Conservation (phyloP, 1,139 yeast species). For the Hansenula sp. region DNA sequence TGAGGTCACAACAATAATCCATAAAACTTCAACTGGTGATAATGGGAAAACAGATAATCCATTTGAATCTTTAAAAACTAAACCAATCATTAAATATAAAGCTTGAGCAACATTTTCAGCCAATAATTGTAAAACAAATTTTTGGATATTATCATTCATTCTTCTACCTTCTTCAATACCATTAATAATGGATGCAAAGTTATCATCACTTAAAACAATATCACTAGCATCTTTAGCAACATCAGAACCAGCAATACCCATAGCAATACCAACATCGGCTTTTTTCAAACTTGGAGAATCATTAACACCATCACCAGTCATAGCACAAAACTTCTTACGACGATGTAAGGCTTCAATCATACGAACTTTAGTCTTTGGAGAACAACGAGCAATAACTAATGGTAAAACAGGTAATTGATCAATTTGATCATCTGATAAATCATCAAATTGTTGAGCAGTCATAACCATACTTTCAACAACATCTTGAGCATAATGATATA, state of each 20-base stretch:
- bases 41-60: slow-evolving; percentile 71
- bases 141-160: slow-evolving; percentile 77
- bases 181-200: slow-evolving; percentile 70
- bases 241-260: slow-evolving; percentile 80
- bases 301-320: slow-evolving; percentile 89
- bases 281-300: slow-evolving; percentile 78
- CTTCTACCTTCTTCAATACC: slow-evolving; percentile 83
- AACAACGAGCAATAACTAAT: slow-evolving; percentile 78
- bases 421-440: slow-evolving; percentile 55
- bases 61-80: slow-evolving; percentile 58
- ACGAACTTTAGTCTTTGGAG: slow-evolving; percentile 80
- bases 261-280: slow-evolving; percentile 85
- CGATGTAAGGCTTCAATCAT: slow-evolving; percentile 82
- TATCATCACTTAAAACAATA: slow-evolving; percentile 70
- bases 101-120: slow-evolving; percentile 83
- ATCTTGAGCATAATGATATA: slow-evolving; percentile 57
- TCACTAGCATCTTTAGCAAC: slow-evolving; percentile 82
- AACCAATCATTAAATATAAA: slow-evolving; percentile 62
- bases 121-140: slow-evolving; percentile 73
- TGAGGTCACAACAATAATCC: slow-evolving; percentile 76
- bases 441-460: slow-evolving; percentile 74
- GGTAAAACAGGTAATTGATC: slow-evolving; percentile 70
- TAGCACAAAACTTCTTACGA: slow-evolving; percentile 65
- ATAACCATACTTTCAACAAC: slow-evolving; percentile 66
- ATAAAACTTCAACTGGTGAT: slow-evolving; percentile 74